phyloP scores from a whole-genome alignment of 2,329 filamentous ascomycete species.

The Colletotrichum liriopes region DNA sequence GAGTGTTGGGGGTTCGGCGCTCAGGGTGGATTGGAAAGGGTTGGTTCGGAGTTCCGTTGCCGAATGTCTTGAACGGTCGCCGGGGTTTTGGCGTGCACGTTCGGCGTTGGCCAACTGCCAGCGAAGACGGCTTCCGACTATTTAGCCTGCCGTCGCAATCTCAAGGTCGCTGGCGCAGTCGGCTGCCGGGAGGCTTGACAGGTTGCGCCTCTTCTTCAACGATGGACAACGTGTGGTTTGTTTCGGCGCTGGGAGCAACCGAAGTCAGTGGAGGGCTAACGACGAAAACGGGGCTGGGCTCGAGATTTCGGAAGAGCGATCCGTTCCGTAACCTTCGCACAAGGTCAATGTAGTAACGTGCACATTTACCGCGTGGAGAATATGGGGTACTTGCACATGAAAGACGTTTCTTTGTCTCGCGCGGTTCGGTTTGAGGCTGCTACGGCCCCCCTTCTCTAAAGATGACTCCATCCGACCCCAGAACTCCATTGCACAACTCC shows the following conservation, averaged over 20 bases:
- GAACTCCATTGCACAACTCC: constrained; percentile 8
- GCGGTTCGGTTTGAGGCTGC: constrained; percentile 31
- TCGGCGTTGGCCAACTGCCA: constrained; percentile 33
- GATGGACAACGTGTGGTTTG: constrained; percentile 31
- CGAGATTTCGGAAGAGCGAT: constrained; percentile 14
- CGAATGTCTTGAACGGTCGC: constrained; percentile 37
- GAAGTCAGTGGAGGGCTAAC: constrained; percentile 23
- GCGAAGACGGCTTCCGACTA: constrained; percentile 26
- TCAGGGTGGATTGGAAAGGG: constrained; percentile 21
- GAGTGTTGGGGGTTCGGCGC: constrained; percentile 28
- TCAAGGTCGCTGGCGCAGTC: constrained; percentile 6
- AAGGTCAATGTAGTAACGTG: constrained; percentile 26
- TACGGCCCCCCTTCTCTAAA: constrained; percentile 22
- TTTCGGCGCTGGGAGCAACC: constrained; percentile 17
- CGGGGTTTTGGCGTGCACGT: constrained; percentile 21
- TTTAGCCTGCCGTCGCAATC: constrained; percentile 26
- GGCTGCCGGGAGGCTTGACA: constrained; percentile 33
- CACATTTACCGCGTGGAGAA: constrained; percentile 35
- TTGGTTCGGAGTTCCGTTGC: constrained; percentile 40
- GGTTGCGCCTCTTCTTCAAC: constrained; percentile 36
- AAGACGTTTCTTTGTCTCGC: constrained; percentile 41
- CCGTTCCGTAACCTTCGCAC: constrained; percentile 30
- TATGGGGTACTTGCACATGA: constrained; percentile 37
- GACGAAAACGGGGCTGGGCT: constrained; percentile 33
- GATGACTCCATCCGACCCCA: constrained; percentile 13